Conservation (phyloP, 306 rosid genomes). For the cucumber (Cucumis sativus) region Cucumber_9930_V3 NC_026655.2:19608001-19608500, state of each 20-base stretch:
- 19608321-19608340: slow-evolving; percentile 3
- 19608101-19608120: slow-evolving; percentile 15
- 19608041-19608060: slow-evolving; percentile 27
- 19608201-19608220: slow-evolving; percentile 6
- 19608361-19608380: slow-evolving; percentile 15
- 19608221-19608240: slow-evolving; percentile 21
- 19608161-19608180: not conserved
- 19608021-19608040: slow-evolving; percentile 42
- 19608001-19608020: slow-evolving; percentile 57
- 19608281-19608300: not conserved
- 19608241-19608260: slow-evolving; percentile 14
- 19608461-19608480: not conserved
- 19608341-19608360: slow-evolving; percentile 5
- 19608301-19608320: slow-evolving; percentile 9
- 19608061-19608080: slow-evolving; percentile 36
- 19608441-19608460: not conserved
- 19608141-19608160: not conserved
- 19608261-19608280: slow-evolving; percentile 6
- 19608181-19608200: not conserved
- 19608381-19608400: slow-evolving; percentile 32
- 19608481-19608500: not conserved
- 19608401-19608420: slow-evolving; percentile 26
- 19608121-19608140: slow-evolving; percentile 19
- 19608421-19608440: not conserved
- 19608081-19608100: slow-evolving; percentile 41